Evolutionary conservation across 768 basidiomycete genomes (phyloP), one percentile per base, ranked within the genome.

Genomic region (Pleurotus ostreatus): DNA sequence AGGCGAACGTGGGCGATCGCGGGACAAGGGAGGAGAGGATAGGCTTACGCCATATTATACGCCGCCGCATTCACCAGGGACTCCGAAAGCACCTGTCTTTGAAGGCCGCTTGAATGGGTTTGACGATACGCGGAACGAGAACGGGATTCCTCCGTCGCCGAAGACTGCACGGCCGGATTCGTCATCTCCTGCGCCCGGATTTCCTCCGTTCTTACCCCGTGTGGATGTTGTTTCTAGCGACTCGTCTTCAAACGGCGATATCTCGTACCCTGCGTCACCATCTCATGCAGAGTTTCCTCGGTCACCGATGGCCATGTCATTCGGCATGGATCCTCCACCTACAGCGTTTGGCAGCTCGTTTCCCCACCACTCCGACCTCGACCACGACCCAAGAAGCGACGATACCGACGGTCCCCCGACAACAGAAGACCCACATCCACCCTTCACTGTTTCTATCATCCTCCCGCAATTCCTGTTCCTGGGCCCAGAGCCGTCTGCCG

Each of bases 391-490:
- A 44, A 22, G 41, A 11, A 60, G n/a, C 60, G 59, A 8, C 60
- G 51, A 52, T 22, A 40, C 76, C 3, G 80, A 82, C 57, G 76
- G 79, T 47, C 83, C 85, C 20, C 83, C 78, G 2, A 83, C 83
- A 4, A 81, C 81, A 3, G 78, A 83, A 49, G 86, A 85, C 16
- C 72, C 82, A 20, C 78, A 82, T 61, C 83, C 85, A 4, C 70
- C 71, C 4, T 98, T 97, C 67, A 74, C 78, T n/a, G 83, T 97
- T 38, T 96, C 94, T 13, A 90, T 89, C 16, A 97, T 98, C 61
- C 76, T 98, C 2, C 94, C 95, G 2, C 82, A 84, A 56, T 97
- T 97, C 72, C 74, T 98, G 23, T 98, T 83, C 70, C 80, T 98
- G 30, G 96, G 95, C 1, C 92, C 95, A 0, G 96, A 98, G 69